phyloP scores from a whole-genome alignment of 1,284 basidiomycete genomes.

The Naganishia albida region DNA sequence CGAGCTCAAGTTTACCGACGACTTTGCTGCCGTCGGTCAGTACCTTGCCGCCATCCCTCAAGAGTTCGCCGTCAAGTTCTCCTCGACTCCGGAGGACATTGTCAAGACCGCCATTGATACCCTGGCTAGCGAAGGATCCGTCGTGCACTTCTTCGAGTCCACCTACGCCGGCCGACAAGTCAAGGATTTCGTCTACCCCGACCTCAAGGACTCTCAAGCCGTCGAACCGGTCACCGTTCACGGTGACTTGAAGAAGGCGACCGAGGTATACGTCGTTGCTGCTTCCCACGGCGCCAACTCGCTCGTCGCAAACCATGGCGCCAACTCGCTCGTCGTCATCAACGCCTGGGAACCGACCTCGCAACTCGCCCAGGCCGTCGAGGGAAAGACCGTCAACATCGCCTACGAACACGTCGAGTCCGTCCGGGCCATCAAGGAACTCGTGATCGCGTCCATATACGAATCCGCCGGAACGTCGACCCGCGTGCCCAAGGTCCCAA shows the following conservation, averaged over 20 bases:
- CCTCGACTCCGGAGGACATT: slow-evolving; percentile 75
- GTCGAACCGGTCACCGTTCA: slow-evolving; percentile 40
- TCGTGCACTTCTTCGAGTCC: slow-evolving; percentile 52
- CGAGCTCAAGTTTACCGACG: slow-evolving; percentile 65
- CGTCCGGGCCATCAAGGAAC: slow-evolving; percentile 47
- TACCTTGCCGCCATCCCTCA: slow-evolving; percentile 64
- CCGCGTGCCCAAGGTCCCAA: slow-evolving; percentile 44
- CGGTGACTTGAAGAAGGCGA: slow-evolving; percentile 36
- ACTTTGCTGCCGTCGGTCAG: slow-evolving; percentile 68
- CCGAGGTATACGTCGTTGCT: slow-evolving; percentile 46
- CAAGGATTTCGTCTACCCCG: slow-evolving; percentile 46
- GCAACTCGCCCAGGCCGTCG: slow-evolving; percentile 10
- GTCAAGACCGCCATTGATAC: slow-evolving; percentile 64
- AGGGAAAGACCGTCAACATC: slow-evolving; percentile 44
- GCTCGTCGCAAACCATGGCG: slow-evolving; percentile 12
- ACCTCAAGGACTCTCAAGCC: slow-evolving; percentile 35
- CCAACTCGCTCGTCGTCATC: slow-evolving; percentile 39
- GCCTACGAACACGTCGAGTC: slow-evolving; percentile 45
- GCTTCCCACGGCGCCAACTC: slow-evolving; percentile 29
- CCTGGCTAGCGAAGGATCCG: slow-evolving; percentile 35
- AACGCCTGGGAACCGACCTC: slow-evolving; percentile 13
- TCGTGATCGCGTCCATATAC: slow-evolving; percentile 48
- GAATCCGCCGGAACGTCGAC: slow-evolving; percentile 46
- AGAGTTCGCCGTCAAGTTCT: slow-evolving; percentile 73
- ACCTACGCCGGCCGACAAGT: slow-evolving; percentile 49